Conservation (phyloP, 345 rosid genomes). For the Pugionium dolabratum region DNA sequence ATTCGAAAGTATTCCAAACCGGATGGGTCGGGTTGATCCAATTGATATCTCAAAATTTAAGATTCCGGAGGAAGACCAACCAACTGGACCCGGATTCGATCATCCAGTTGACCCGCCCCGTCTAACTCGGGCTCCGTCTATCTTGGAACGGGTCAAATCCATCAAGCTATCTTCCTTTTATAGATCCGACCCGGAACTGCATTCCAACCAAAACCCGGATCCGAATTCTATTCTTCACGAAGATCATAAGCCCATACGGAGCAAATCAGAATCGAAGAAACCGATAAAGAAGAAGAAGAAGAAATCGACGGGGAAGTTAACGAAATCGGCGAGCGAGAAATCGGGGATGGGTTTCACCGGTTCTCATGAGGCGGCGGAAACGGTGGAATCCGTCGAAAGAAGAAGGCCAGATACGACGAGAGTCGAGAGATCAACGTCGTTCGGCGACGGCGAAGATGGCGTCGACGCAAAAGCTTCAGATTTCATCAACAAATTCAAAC, state of each 20-base stretch:
- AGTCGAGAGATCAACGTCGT: slow-evolving; percentile 30
- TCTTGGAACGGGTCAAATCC: slow-evolving; percentile 66
- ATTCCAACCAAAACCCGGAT: slow-evolving; percentile 21
- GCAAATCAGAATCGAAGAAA: slow-evolving; percentile 47
- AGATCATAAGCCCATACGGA: slow-evolving; percentile 44
- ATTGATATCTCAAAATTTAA: slow-evolving; percentile 33
- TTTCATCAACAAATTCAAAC: slow-evolving; percentile 46
- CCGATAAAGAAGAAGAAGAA: slow-evolving; percentile 25
- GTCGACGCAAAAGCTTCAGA: slow-evolving; percentile 47
- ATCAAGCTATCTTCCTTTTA: slow-evolving; percentile 45
- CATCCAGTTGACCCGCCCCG: slow-evolving; percentile 30
- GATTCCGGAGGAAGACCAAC: slow-evolving; percentile 34
- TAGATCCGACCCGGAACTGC: slow-evolving; percentile 41
- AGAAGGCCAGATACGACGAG: slow-evolving; percentile 44
- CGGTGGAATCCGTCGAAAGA: slow-evolving; percentile 36
- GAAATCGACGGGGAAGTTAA: slow-evolving; percentile 48
- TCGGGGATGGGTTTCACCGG: slow-evolving; percentile 25
- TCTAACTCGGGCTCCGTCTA: slow-evolving; percentile 53
- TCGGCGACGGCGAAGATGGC: slow-evolving; percentile 39
- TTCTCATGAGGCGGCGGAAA: slow-evolving; percentile 25
- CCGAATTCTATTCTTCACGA: slow-evolving; percentile 2
- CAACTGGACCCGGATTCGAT: not conserved
- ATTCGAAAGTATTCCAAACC: slow-evolving; percentile 21
- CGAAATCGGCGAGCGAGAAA: slow-evolving; percentile 71
- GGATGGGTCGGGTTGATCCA: slow-evolving; percentile 32